Evolutionary conservation across 805 yeast species (phyloP).

Genomic region (Cyberlindnera maritima): DNA sequence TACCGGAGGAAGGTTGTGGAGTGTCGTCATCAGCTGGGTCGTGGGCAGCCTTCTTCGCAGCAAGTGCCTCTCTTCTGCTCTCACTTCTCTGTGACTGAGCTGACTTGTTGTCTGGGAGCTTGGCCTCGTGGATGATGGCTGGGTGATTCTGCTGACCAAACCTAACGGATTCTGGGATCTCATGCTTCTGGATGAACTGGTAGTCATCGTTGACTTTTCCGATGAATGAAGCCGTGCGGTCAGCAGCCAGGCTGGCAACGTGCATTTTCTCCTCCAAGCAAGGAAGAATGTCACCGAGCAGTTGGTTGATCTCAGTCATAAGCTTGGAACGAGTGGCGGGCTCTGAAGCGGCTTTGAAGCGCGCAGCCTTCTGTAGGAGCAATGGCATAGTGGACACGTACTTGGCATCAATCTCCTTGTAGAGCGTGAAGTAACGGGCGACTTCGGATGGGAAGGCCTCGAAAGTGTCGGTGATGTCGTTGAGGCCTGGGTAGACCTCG

Average conservation of each 20-base stretch:
- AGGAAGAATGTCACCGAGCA: slow-evolving; percentile 73
- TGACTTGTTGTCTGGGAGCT: slow-evolving; percentile 50
- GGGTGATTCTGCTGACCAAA: slow-evolving; percentile 85
- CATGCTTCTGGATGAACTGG: slow-evolving; percentile 68
- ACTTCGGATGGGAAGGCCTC: slow-evolving; percentile 87
- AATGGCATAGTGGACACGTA: slow-evolving; percentile 74
- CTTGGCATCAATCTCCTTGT: slow-evolving; percentile 94
- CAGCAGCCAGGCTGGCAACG: slow-evolving; percentile 89
- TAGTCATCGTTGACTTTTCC: slow-evolving; percentile 77
- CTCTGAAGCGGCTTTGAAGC: slow-evolving; percentile 35
- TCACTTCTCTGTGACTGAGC: slow-evolving; percentile 80
- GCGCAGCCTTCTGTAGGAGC: slow-evolving; percentile 51
- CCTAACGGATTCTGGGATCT: slow-evolving; percentile 77
- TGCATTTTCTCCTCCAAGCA: slow-evolving; percentile 97
- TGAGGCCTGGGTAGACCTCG: slow-evolving; percentile 76
- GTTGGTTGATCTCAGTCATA: slow-evolving; percentile 35
- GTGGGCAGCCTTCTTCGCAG: slow-evolving; percentile 70
- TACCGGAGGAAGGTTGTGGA: slow-evolving; percentile 12
- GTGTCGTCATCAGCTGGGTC: slow-evolving; percentile 27
- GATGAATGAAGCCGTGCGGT: slow-evolving; percentile 64
- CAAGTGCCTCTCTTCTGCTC: slow-evolving; percentile 86
- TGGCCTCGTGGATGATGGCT: slow-evolving; percentile 69
- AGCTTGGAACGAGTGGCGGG: slow-evolving; percentile 25
- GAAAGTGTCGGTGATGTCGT: slow-evolving; percentile 86
- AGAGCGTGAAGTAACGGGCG: slow-evolving; percentile 77